Conservation (phyloP, 1,284 basidiomycete genomes). For the Cronartium quercuum region DNA sequence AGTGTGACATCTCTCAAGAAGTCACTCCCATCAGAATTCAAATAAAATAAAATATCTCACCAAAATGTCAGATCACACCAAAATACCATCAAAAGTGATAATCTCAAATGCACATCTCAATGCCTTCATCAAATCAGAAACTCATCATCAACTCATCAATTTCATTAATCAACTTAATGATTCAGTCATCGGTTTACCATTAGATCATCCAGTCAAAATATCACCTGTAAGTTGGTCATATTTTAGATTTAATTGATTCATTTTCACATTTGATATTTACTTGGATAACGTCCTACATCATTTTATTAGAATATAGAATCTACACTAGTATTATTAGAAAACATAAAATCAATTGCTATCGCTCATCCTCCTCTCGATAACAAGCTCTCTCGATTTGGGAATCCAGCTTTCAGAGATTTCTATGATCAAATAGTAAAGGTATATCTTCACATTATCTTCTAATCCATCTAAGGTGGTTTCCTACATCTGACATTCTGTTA, state of each 20-base stretch:
- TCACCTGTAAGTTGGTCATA: conserved; percentile 56
- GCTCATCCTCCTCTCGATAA: conserved; percentile 82
- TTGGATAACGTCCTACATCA: background rate
- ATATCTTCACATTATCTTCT: too few relatives aligned
- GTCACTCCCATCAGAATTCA: too few relatives aligned
- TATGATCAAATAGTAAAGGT: conserved; percentile 74
- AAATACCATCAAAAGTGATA: conserved; percentile 62
- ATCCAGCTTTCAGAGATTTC: conserved; percentile 89
- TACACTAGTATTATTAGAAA: conserved; percentile 61
- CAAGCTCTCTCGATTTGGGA: conserved; percentile 86
- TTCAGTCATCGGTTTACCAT: conserved; percentile 67
- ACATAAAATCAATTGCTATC: conserved; percentile 62
- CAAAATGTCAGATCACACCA: too few relatives aligned
- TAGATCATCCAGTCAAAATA: conserved; percentile 60
- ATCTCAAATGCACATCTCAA: conserved; percentile 70
- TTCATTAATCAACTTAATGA: conserved; percentile 75
- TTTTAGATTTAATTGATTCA: background rate
- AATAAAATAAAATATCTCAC: too few relatives aligned
- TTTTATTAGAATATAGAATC: conserved; percentile 58
- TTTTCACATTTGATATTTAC: background rate
- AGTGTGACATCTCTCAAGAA: too few relatives aligned
- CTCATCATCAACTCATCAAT: conserved; percentile 63
- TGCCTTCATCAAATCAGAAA: conserved; percentile 70
- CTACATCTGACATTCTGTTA: conserved; percentile 36
- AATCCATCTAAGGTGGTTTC: too few relatives aligned